Percentiles rank a stretch among this genome's conserved stretches.
Evolutionary conservation across 106 monocot genomes (phyloP).

Genomic region (Acorus gramineus): DNA sequence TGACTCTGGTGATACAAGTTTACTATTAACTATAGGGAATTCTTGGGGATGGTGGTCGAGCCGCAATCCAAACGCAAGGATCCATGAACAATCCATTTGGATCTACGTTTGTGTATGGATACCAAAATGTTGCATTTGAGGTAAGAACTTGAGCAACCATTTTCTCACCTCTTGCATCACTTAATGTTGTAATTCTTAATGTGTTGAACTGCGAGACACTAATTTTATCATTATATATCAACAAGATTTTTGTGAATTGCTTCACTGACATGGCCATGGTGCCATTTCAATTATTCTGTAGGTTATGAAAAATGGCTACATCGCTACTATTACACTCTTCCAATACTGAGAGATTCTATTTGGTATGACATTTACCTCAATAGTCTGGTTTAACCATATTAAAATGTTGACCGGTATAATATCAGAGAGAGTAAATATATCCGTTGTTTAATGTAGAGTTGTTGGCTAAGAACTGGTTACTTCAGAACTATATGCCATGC

Average conservation of each 20-base stretch:
- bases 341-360: slow-evolving; percentile 37
- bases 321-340: slow-evolving; percentile 91
- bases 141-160: slow-evolving; percentile 8
- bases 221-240: too few species aligned
- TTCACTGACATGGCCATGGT: not conserved
- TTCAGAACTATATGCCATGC: too few species aligned
- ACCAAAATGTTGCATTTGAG: slow-evolving; percentile 93
- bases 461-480: too few species aligned
- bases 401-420: too few species aligned
- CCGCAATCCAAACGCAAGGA: slow-evolving; percentile 94
- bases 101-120: slow-evolving; percentile 92
- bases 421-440: too few species aligned
- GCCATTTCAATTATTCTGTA: slow-evolving; percentile 14
- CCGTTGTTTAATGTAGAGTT: too few species aligned
- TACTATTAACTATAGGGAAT: slow-evolving; percentile 40
- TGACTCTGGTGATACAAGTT: too few species aligned
- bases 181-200: too few species aligned
- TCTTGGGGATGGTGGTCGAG: slow-evolving; percentile 90
- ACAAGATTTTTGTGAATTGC: not conserved
- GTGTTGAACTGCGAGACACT: too few species aligned
- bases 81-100: slow-evolving; percentile 96
- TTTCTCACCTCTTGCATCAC: too few species aligned
- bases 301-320: slow-evolving; percentile 97
- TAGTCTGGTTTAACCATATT: too few species aligned
- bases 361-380: too few species aligned